Percentiles rank a stretch among this genome's conserved stretches.
Conservation (phyloP, 805 yeast genomes). For the Teunomyces cretensis region DNA sequence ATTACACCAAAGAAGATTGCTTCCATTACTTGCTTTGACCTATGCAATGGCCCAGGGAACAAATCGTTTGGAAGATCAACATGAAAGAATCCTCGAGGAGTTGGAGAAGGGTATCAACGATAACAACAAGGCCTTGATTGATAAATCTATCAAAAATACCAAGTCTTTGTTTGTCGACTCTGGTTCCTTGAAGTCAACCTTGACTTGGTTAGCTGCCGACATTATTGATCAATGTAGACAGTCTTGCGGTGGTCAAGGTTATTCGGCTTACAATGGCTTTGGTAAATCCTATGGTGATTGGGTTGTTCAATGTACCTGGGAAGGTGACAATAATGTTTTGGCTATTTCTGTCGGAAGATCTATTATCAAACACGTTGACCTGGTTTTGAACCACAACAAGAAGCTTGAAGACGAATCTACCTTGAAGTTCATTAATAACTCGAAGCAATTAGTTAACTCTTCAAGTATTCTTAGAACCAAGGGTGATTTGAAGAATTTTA, state of each 20-base stretch:
- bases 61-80: conserved; percentile 35
- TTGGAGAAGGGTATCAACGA: conserved; percentile 39
- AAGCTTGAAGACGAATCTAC: conserved; percentile 23
- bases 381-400: conserved; percentile 28
- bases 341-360: conserved; percentile 43
- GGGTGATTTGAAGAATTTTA: conserved; percentile 15
- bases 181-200: conserved; percentile 44
- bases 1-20: conserved; percentile 45
- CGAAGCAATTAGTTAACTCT: conserved; percentile 10
- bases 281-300: conserved; percentile 46
- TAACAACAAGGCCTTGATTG: conserved; percentile 31
- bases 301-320: conserved; percentile 52
- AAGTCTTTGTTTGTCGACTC: conserved; percentile 46
- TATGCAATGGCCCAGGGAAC: conserved; percentile 41
- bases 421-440: conserved; percentile 32
- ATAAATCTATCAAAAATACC: conserved; percentile 34
- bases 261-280: conserved; percentile 44
- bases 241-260: conserved; percentile 50
- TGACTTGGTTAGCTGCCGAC: conserved; percentile 45
- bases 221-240: conserved; percentile 44
- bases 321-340: conserved; percentile 48
- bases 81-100: conserved; percentile 26
- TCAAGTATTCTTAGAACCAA: conserved; percentile 14
- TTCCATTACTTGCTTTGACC: conserved; percentile 43
- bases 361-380: conserved; percentile 31